Evolutionary conservation across 352 stramenopile species (phyloP).

Genomic region (Phytophthora sp.): DNA sequence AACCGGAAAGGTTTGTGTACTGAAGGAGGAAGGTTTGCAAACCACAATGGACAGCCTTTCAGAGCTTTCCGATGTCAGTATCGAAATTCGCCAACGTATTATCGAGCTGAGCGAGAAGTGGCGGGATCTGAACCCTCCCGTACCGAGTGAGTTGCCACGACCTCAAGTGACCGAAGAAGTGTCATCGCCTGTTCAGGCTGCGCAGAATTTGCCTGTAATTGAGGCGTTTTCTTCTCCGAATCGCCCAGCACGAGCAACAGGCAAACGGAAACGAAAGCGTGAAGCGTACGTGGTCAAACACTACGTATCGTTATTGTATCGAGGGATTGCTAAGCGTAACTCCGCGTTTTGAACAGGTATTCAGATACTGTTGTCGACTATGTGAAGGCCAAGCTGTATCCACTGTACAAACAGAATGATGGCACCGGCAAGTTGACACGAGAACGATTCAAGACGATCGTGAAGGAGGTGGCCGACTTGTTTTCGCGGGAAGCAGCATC

Average conservation of each 20-base stretch:
- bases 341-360: conserved; percentile 42
- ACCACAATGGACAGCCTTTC: conserved; percentile 41
- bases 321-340: background rate
- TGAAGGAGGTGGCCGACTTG: conserved; percentile 65
- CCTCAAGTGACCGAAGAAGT: conserved; percentile 19
- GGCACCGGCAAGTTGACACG: conserved; percentile 61
- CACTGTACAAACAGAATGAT: conserved; percentile 69
- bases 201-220: conserved; percentile 47
- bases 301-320: background rate
- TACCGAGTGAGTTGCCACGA: conserved; percentile 11
- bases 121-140: conserved; percentile 50
- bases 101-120: conserved; percentile 51
- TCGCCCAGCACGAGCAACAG: conserved; percentile 28
- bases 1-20: background rate
- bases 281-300: conserved; percentile 47
- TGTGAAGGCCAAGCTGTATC: conserved; percentile 83
- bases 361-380: conserved; percentile 66
- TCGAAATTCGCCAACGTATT: conserved; percentile 47
- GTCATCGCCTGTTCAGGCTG: conserved; percentile 16
- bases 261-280: conserved; percentile 53
- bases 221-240: conserved; percentile 52
- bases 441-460: conserved; percentile 82
- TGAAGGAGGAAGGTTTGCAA: conserved; percentile 47
- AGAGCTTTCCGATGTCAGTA: conserved; percentile 34
- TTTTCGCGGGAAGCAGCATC: conserved; percentile 64